phyloP scores from a whole-genome alignment of 2,329 filamentous ascomycete genomes.

The Trichoderma atroviride region DNA sequence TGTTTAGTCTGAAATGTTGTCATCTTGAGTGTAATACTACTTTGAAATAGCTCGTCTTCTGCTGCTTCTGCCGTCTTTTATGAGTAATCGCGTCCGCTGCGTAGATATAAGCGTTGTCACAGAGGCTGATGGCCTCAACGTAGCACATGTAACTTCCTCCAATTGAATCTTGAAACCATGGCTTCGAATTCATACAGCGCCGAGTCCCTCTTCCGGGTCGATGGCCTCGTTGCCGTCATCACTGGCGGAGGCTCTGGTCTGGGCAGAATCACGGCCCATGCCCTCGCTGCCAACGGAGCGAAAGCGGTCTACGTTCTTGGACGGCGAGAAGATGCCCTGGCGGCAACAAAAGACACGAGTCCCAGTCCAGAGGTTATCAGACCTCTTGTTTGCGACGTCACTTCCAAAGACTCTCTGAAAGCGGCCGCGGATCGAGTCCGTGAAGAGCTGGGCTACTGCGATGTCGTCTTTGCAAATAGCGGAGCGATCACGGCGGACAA shows the following conservation, averaged over 20 bases:
- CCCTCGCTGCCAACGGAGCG: constrained; percentile 37
- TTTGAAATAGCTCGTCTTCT: not conserved
- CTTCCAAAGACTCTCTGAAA: constrained; percentile 53
- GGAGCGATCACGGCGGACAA: constrained; percentile 43
- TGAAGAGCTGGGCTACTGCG: constrained; percentile 60
- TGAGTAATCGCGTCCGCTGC: not conserved
- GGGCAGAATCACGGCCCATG: constrained; percentile 56
- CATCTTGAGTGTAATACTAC: constrained; percentile 1
- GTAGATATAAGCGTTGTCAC: not conserved
- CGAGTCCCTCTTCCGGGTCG: constrained; percentile 52
- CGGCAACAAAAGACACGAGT: constrained; percentile 29
- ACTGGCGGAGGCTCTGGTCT: constrained; percentile 62
- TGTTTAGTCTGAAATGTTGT: not conserved
- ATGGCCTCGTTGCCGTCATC: constrained; percentile 59
- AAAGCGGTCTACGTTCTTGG: constrained; percentile 47
- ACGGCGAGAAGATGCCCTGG: constrained; percentile 42
- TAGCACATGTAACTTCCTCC: not conserved
- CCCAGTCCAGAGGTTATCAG: constrained; percentile 38
- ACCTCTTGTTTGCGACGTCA: constrained; percentile 47
- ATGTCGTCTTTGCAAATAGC: constrained; percentile 65
- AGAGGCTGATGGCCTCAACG: not conserved
- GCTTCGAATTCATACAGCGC: constrained; percentile 26
- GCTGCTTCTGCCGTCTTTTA: not conserved
- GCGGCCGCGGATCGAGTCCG: constrained; percentile 60
- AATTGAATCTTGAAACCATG: constrained; percentile 1